These are phyloP conservation scores for Claviceps pazoutovae DNA, from an alignment of 2,329 filamentous ascomycete genomes.

Conservation along the genomic window DNA sequence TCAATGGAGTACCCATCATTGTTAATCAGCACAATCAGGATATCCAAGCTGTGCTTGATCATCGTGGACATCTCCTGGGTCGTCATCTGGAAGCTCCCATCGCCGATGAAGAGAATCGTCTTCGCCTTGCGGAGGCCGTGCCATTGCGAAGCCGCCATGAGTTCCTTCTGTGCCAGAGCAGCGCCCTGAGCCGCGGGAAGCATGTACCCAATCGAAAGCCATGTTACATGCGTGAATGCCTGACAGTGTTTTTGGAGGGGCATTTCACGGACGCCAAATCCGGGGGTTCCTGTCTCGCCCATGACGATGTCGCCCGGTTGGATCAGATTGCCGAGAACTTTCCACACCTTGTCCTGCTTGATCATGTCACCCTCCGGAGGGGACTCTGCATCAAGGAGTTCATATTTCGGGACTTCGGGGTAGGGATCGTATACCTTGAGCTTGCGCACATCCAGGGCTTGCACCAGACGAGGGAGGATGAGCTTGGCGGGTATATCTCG, in stretches of 20 bases:
- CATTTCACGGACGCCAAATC: slow-evolving; percentile 37
- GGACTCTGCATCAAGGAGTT: slow-evolving; percentile 5
- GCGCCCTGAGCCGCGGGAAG: slow-evolving; percentile 42
- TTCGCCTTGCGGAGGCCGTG: slow-evolving; percentile 12
- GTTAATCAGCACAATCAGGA: slow-evolving; percentile 40
- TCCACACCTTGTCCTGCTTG: slow-evolving; percentile 33
- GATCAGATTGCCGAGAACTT: slow-evolving; percentile 30
- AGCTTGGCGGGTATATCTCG: slow-evolving; percentile 15
- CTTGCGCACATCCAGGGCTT: slow-evolving; percentile 12
- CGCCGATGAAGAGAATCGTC: slow-evolving; percentile 45
- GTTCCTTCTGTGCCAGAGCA: slow-evolving; percentile 37
- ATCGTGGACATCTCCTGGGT: slow-evolving; percentile 53
- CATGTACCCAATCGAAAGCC: slow-evolving; percentile 48
- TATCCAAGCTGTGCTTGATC: slow-evolving; percentile 36
- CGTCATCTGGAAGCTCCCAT: slow-evolving; percentile 53
- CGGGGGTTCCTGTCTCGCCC: slow-evolving; percentile 43
- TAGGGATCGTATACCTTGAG: slow-evolving; percentile 13
- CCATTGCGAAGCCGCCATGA: slow-evolving; percentile 12
- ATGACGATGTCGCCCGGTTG: slow-evolving; percentile 39
- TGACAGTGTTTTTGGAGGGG: slow-evolving; percentile 32
- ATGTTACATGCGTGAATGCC: slow-evolving; percentile 38
- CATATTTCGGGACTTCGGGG: slow-evolving; percentile 15
- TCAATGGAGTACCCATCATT: slow-evolving; percentile 48
- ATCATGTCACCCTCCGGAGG: background rate
- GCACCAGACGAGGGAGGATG: slow-evolving; percentile 11